Base-by-base conservation (phyloP, 257 asterid genomes). In the Primulina huaijiensis region DNA sequence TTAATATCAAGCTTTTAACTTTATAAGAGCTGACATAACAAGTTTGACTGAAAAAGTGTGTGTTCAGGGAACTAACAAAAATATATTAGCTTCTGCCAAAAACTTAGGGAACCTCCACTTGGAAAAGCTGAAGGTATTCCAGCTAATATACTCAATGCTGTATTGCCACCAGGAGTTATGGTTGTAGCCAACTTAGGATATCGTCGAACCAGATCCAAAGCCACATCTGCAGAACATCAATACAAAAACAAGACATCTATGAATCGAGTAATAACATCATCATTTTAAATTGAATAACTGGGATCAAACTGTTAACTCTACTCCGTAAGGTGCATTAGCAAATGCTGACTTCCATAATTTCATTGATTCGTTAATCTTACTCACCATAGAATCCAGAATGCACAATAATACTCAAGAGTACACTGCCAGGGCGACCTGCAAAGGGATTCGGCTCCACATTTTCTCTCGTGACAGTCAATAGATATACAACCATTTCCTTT, bases 361-460 rank as follows among this genome's bases (percentile, higher is more conserved):
- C 6, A 29, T 59, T 58, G 55, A 7, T 25, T 23, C 63, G 66
- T 43, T 33, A 55, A 16, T 27, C 43, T 52, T 17, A 68, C 82
- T 76, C 71, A 82, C 86, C 86, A 60, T 76, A 82, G 69, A 79
- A 76, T 6, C 77, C 76, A 17, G 78, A 76, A 56, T 70, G 57
- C 50, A 78, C 75, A 40, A 78, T 60, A 59, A 38, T 5, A n/a
- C 35, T 53, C 55, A 82, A 58, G 46, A 82, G 79, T 56, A 63
- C 60, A 61, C 76, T 63, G n/a, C 86, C 86, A 17, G 76, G 19
- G 27, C 53, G 23, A 60, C 69, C 82, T 5, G 65, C 67, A 61
- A 71, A 82, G 10, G 83, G 77, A 65, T 50, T 74, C 12, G 78
- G 80, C 68, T 68, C 76, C 58, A 68, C 75, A 65, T 55, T 60